Evolutionary conservation across 106 monocot species (phyloP).

Genomic region (Gastrodia elata): DNA sequence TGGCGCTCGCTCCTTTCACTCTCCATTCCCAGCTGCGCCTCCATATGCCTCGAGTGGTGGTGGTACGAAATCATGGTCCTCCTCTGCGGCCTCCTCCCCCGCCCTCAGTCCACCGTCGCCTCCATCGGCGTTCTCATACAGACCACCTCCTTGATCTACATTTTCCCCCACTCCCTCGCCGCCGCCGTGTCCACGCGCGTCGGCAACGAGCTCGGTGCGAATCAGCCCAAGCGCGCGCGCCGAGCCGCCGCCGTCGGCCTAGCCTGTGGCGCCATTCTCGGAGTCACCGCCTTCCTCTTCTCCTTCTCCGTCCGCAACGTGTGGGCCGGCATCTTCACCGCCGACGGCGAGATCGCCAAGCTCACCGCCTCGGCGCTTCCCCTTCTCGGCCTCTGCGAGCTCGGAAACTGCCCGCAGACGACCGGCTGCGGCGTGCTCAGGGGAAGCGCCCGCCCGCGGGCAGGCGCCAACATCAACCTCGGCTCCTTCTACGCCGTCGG

Average conservation of each 20-base stretch:
- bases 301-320: conserved; percentile 30
- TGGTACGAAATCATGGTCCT: conserved; percentile 87
- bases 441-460: conserved; percentile 35
- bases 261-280: conserved; percentile 21
- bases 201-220: conserved; percentile 56
- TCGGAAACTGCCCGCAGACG: conserved; percentile 49
- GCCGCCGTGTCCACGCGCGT: conserved; percentile 46
- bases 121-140: conserved; percentile 43
- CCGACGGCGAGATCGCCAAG: conserved; percentile 16
- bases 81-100: conserved; percentile 21
- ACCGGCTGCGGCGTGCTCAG: conserved; percentile 36
- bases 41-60: conserved; percentile 84
- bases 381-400: conserved; percentile 44
- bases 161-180: conserved; percentile 50
- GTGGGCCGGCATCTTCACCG: conserved; percentile 49
- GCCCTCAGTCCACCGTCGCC: conserved; percentile 25
- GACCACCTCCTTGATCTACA: conserved; percentile 50
- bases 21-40: conserved; percentile 20
- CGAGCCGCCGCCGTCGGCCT: conserved; percentile 31
- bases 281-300: conserved; percentile 26
- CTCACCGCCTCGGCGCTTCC: conserved; percentile 40
- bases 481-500: conserved; percentile 33
- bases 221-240: conserved; percentile 29
- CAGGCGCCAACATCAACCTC: conserved; percentile 28
- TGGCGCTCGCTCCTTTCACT: conserved; percentile 19